Percentiles rank a stretch among this genome's conserved stretches.
These are phyloP conservation scores for Parietichytrium sp. DNA, from an alignment of 108 stramenopile genomes.

Conservation along the genomic window DNA sequence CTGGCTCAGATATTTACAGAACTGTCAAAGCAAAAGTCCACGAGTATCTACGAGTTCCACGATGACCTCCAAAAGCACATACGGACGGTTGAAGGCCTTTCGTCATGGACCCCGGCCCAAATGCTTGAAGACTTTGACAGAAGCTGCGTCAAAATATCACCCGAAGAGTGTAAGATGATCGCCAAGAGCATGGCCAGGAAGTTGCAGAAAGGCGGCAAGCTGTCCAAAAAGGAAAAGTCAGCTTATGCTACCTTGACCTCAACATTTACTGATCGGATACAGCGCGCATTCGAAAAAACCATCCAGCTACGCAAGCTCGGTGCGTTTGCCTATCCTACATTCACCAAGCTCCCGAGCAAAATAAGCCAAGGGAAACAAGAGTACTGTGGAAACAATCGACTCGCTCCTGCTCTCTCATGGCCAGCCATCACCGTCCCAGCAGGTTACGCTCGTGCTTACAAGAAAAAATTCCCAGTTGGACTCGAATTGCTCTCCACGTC, in stretches of 20 bases:
- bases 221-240: neutral
- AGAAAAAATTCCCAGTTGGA: too few relatives aligned
- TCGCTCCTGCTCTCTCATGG: conserved; percentile 11
- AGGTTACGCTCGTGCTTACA: too few relatives aligned
- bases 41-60: conserved; percentile 25
- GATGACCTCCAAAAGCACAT: conserved; percentile 38
- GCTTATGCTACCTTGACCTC: neutral
- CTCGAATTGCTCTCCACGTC: too few relatives aligned
- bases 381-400: conserved; percentile 28
- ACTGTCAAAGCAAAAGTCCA: conserved; percentile 31
- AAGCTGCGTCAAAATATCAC: too few relatives aligned
- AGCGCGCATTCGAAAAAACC: neutral
- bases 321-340: conserved; percentile 24
- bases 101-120: neutral
- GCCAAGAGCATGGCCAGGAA: neutral
- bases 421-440: neutral
- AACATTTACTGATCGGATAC: neutral
- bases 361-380: neutral
- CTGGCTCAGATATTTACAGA: neutral
- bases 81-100: neutral
- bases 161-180: neutral
- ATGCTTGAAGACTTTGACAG: neutral
- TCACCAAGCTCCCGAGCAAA: neutral
- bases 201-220: conserved; percentile 19
- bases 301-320: neutral